Evolutionary conservation across 192 early-diverging fungal genomes (phyloP), one percentile per base, ranked within the genome.

Genomic region (Phlyctochytrium arcticum): DNA sequence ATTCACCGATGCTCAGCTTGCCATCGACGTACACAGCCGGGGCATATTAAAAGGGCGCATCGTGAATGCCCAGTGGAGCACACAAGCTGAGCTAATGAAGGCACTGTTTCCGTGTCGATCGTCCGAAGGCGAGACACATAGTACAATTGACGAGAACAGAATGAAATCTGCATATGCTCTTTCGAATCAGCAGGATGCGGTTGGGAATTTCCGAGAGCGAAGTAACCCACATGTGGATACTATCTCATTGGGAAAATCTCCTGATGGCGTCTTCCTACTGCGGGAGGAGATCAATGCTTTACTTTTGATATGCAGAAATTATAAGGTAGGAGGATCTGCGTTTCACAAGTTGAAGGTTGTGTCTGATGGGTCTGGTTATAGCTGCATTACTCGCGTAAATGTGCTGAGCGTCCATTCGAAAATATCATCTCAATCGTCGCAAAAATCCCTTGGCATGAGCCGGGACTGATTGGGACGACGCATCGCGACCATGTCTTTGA

Each of bases 401-500:
- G 87, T 59, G 84, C 86, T 1, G 85, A 87, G 57, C 69, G 88
- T 8, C 89, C 90, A 15, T 92, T 89, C 71, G 87, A 90, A 39
- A 89, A 85, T 57, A 85, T 92, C n/a, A 80, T 88, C 26, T 85
- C 84, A 0, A 80, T 89, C 33, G 21, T 92, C 27, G 59, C 70
- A 32, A 92, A 90, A 60, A 80, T 90, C 27, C 88, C 90, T 10
- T 92, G 89, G 88, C 82, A 90, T 54, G 74, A 83, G 46, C 68
- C 82, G 0, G 59, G 87, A 39, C 56, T 76, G 6, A 76, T 91
- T 24, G 65, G 79, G 0, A 84, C 81, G 2, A 56, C 86, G 10
- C 90, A 92, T 56, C 72, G 89, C 10, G 89, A 92, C 60, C 87
- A 88, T 60, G 75, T 92, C 34, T 92, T 82, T 66, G 83, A 82